Evolutionary conservation across 169 alveolate species (phyloP), one percentile per base, ranked within the genome.

Genomic region (Blepharisma undulans): DNA sequence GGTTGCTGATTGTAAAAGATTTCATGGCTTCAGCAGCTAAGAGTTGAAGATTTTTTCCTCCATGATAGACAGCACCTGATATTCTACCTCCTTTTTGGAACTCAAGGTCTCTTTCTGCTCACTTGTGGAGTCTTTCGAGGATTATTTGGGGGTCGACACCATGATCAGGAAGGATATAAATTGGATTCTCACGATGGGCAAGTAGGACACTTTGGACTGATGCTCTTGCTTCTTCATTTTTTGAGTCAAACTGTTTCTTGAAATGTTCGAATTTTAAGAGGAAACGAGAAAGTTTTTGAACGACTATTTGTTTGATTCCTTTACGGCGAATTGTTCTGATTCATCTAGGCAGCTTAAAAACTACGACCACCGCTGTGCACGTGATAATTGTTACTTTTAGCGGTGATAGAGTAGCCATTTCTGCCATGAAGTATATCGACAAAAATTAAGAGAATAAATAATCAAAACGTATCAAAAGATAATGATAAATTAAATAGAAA

Each of bases 41-140:
- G 29, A 91, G 93, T 79, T 93, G 91, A 27, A 94, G 90, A 81
- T 84, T 90, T 81, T 90, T 92, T 48, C 92, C 90, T n/a, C 72
- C 84, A 78, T 93, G 90, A 88, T 95, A 96, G 1, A 95, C 90
- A 48, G 96, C 76, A 0, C 98, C 98, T 48, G 98, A 94, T 59
- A 93, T 48, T 48, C 66, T 48, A 18, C 66, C 66, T 48, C 66
- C 66, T 5, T 48, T 48, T 48, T 48, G 66, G 66, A 48, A 48
- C 66, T 48, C 12, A 48, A 48, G 3, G 10, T 48, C 66, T 48
- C 66, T 48, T 48, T 48, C 66, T 48, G 66, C 66, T 5, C 66
- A 48, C 10, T 48, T 48, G 66, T 48, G 66, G 66, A 48, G 66
- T 48, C 66, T 48, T 48, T 48, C 66, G 66, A 48, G 66, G 66